Base-by-base conservation (phyloP, 1,284 basidiomycete species). In the Fomitopsis betulina region DNA sequence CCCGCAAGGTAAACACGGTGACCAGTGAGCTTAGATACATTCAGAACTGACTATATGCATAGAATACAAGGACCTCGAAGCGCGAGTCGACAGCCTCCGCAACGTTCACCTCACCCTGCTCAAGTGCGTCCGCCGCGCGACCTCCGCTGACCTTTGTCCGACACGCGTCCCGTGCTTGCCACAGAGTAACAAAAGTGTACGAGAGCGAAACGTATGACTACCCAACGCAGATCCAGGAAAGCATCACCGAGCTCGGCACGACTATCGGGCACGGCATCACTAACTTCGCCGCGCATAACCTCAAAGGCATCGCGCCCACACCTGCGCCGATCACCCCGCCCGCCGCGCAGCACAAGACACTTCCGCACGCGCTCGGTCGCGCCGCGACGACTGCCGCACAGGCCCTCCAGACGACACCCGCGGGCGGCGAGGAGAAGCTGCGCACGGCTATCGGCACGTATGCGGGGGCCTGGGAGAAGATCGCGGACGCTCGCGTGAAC, bases 51-150 rank as follows among this genome's bases (percentile, higher is more conserved):
- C 25, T 30, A 17, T 15, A n/a, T 27, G 19, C 45, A n/a, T 75
- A 92, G 96, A 99, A 73, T 99, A 99, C 84, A 95, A 89, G 73
- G 92, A 96, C 69, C 86, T 99, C 66, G 96, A 99, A 76, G 80
- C 88, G 51, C 88, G 95, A 57, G 96, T 99, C 40, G 97, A 99
- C 75, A 93, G 93, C 37, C 85, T 99, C 55, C 87, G 89, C 67
- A 77, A 81, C 56, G 87, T 91, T 1, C 96, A 98, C 73, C 72
- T 88, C 58, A 75, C 83, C 25, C 67, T 99, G 49, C 82, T 97
- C 73, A 97, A 91, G 87, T 90, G 65, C 60, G 82, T 69, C 1
- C 45, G 25, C 9, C 25, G 53, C 8, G 61, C 43, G 15, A 56
- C 40, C 33, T 56, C 45, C 19, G 35, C n/a, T 10, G 27, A 47